These are phyloP conservation scores for Xylariaceae sp. DNA, from an alignment of 2,329 filamentous ascomycete genomes.

Conservation along the genomic window DNA sequence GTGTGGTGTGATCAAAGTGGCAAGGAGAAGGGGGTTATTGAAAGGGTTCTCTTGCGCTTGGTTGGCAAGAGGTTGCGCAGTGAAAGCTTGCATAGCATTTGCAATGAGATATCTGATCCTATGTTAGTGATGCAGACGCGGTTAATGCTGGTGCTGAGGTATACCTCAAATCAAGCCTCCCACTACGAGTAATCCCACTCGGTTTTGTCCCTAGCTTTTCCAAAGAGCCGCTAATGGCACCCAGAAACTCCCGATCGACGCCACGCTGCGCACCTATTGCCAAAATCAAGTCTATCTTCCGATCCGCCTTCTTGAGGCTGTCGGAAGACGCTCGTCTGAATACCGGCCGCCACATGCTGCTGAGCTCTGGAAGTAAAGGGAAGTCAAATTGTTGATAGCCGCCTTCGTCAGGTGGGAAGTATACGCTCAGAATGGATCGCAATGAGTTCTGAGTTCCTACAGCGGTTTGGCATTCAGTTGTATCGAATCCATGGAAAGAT, in stretches of 20 bases:
- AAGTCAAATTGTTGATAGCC: conserved; percentile 50
- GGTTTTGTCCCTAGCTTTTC: conserved; percentile 54
- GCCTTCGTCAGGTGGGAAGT: conserved; percentile 48
- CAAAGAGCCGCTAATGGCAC: conserved; percentile 48
- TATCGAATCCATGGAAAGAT: conserved; percentile 46
- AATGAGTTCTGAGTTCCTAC: conserved; percentile 57
- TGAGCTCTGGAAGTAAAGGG: conserved; percentile 46
- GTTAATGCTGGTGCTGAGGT: conserved; percentile 13
- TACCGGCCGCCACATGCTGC: conserved; percentile 52
- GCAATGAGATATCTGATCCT: conserved; percentile 54
- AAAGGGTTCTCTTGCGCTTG: conserved; percentile 55
- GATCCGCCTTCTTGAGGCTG: conserved; percentile 31
- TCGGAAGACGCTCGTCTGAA: conserved; percentile 39
- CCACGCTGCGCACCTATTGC: conserved; percentile 57
- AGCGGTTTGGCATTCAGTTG: conserved; percentile 43
- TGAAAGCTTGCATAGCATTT: conserved; percentile 59
- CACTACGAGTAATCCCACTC: conserved; percentile 50
- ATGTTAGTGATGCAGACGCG: conserved; percentile 5
- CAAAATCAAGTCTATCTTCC: conserved; percentile 56
- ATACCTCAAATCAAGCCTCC: conserved; percentile 58
- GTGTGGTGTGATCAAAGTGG: conserved; percentile 58
- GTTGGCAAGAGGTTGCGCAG: conserved; percentile 47
- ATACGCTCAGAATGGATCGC: conserved; percentile 48
- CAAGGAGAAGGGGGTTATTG: conserved; percentile 51
- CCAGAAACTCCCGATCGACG: conserved; percentile 50